Conservation (phyloP, 23 red algal genomes). For the Gracilariopsis chorda region DNA sequence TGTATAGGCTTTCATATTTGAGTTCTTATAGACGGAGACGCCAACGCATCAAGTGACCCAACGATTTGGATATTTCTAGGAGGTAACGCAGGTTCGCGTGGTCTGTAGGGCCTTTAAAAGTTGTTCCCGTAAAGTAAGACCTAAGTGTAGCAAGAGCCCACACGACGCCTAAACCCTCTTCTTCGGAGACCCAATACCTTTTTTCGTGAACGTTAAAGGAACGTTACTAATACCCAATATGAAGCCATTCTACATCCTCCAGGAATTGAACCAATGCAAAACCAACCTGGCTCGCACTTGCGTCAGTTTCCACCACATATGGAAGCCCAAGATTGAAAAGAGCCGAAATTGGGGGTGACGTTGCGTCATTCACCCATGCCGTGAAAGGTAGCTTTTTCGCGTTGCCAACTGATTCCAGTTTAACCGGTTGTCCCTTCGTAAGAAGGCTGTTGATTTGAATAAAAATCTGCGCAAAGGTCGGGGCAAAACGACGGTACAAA, state of each 20-base stretch:
- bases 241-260: neutral
- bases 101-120: neutral
- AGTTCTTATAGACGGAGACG: neutral
- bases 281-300: neutral
- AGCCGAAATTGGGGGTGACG: neutral
- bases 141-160: neutral
- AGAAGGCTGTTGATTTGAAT: neutral
- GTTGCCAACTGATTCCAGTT: neutral
- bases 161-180: neutral
- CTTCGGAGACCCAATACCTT: neutral
- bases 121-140: neutral
- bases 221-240: neutral
- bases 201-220: neutral
- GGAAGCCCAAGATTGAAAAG: neutral
- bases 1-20: neutral
- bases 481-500: slow-evolving; percentile 17
- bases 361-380: too few relatives aligned
- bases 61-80: neutral
- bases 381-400: neutral
- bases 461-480: neutral
- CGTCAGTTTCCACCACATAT: neutral
- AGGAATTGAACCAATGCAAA: neutral
- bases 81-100: neutral
- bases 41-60: neutral
- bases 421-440: neutral